Percentiles rank a stretch among this genome's conserved stretches.
These are phyloP conservation scores for Kalaharituber pfeilii DNA, from an alignment of 2,329 filamentous ascomycete species.

Conservation along the genomic window DNA sequence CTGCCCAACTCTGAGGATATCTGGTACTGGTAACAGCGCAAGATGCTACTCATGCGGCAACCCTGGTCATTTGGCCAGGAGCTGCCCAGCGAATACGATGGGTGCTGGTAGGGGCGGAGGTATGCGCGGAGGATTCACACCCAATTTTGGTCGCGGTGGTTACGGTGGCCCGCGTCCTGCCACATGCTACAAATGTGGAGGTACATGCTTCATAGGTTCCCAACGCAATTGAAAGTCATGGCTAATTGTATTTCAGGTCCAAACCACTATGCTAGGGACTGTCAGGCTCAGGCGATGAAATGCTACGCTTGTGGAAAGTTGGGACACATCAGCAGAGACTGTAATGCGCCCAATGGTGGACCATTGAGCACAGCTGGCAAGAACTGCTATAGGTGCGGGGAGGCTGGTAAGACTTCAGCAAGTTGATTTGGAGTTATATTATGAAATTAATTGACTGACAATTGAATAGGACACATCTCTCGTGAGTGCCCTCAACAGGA, in stretches of 20 bases:
- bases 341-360: conserved; percentile 89
- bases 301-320: conserved; percentile 95
- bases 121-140: conserved; percentile 52
- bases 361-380: conserved; percentile 91
- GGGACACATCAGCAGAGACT: conserved; percentile 47
- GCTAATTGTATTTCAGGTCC: conserved; percentile 38
- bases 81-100: conserved; percentile 36
- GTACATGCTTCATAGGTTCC: conserved; percentile 5
- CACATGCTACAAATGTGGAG: conserved; percentile 58
- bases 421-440: neutral
- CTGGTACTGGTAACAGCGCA: conserved; percentile 60
- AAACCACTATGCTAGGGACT: conserved; percentile 96
- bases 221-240: neutral
- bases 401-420: conserved; percentile 44
- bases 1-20: conserved; percentile 89
- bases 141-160: conserved; percentile 51
- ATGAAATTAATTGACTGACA: neutral
- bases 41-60: conserved; percentile 96
- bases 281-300: conserved; percentile 96
- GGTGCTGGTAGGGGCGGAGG: conserved; percentile 36
- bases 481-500: conserved; percentile 72
- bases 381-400: conserved; percentile 95
- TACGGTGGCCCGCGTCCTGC: conserved; percentile 52
- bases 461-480: conserved; percentile 42
- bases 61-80: conserved; percentile 54